Percentiles rank a stretch among this genome's conserved stretches.
These are phyloP conservation scores for Eucalyptus regnans DNA, from an alignment of 345 rosid genomes.

Conservation along the genomic window DNA sequence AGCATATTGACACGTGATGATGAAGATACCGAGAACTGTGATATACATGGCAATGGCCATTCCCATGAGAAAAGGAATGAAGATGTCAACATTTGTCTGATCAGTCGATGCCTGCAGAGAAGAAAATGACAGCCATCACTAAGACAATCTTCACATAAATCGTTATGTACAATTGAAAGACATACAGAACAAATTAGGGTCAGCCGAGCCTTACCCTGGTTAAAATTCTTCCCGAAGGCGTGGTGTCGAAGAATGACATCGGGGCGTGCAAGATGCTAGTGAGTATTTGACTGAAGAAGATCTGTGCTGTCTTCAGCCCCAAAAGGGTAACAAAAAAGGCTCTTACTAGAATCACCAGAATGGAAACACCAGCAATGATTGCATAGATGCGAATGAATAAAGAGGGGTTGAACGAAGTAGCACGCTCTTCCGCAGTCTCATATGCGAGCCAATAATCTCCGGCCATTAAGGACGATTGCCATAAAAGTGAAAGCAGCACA, in stretches of 20 bases:
- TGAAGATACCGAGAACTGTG: constrained; percentile 66
- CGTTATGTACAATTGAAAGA: background rate
- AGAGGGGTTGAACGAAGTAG: constrained; percentile 36
- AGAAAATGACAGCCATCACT: background rate
- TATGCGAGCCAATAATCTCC: constrained; percentile 92
- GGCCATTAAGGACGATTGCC: constrained; percentile 82
- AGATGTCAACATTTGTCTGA: constrained; percentile 71
- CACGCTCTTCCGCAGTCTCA: constrained; percentile 54
- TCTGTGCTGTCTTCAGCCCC: constrained; percentile 85
- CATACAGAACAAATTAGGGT: background rate
- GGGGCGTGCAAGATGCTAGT: constrained; percentile 86
- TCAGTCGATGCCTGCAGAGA: constrained; percentile 72
- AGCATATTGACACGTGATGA: constrained; percentile 84
- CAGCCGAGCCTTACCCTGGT: constrained; percentile 52
- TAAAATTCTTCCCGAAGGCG: constrained; percentile 91
- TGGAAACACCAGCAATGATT: constrained; percentile 42
- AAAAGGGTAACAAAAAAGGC: constrained; percentile 36
- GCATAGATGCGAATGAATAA: constrained; percentile 54
- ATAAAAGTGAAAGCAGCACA: constrained; percentile 43
- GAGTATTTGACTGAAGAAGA: constrained; percentile 63
- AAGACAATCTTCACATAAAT: background rate
- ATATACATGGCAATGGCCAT: constrained; percentile 51
- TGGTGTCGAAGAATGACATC: constrained; percentile 96
- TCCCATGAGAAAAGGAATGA: constrained; percentile 54
- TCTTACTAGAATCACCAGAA: constrained; percentile 37